Percentiles rank a stretch among this genome's conserved stretches.
phyloP scores from a whole-genome alignment of 2,329 filamentous ascomycete genomes.

The Cucurbitaria berberidis region DNA sequence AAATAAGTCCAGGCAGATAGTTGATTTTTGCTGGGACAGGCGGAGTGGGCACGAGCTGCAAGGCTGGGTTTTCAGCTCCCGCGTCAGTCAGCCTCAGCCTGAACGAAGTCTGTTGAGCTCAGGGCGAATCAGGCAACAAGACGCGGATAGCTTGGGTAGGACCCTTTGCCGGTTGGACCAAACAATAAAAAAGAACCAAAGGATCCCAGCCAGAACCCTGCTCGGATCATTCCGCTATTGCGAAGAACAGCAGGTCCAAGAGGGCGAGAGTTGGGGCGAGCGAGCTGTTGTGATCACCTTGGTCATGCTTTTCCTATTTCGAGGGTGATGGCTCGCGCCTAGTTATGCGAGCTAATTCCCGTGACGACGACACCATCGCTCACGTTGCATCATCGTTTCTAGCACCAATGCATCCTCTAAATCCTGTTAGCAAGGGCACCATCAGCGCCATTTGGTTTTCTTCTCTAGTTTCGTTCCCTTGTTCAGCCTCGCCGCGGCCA shows the following conservation, averaged over 20 bases:
- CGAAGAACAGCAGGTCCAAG: constrained; percentile 27
- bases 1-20: constrained; percentile 47
- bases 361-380: constrained; percentile 2
- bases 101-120: constrained; percentile 26
- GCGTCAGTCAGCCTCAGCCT: constrained; percentile 39
- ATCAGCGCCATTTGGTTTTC: constrained; percentile 19
- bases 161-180: constrained; percentile 33
- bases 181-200: constrained; percentile 42
- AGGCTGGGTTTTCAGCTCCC: constrained; percentile 27
- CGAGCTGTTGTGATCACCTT: constrained; percentile 29
- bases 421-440: constrained; percentile 17
- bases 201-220: constrained; percentile 38
- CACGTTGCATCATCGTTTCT: constrained; percentile 11
- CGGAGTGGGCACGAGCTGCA: constrained; percentile 45
- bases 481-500: constrained; percentile 38
- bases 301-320: constrained; percentile 34
- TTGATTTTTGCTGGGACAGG: constrained; percentile 39
- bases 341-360: constrained; percentile 5
- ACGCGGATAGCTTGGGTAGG: constrained; percentile 29
- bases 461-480: constrained; percentile 19
- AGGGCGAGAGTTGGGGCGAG: constrained; percentile 26
- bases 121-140: constrained; percentile 37
- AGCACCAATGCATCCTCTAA: constrained; percentile 9
- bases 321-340: constrained; percentile 17
- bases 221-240: constrained; percentile 39